Percentiles rank a stretch among this genome's conserved stretches.
These are phyloP conservation scores for Pichia kluyveri DNA, from an alignment of 805 yeast genomes.

Conservation along the genomic window DNA sequence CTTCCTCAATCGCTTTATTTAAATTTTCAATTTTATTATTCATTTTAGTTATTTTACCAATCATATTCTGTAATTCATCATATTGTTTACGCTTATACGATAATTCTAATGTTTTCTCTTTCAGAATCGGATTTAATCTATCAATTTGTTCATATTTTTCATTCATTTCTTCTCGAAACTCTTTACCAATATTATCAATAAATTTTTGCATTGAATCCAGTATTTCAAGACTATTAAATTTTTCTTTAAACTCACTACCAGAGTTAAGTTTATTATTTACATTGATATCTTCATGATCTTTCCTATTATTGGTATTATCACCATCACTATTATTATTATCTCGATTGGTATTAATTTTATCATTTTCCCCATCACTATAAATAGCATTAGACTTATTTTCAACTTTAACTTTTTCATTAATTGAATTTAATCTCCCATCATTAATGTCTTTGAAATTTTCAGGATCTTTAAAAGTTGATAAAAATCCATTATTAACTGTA, in stretches of 20 bases:
- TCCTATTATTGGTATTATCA: not conserved
- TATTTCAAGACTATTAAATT: slow-evolving; percentile 28
- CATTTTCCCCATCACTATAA: too few relatives aligned
- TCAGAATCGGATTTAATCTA: slow-evolving; percentile 44
- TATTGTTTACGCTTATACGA: slow-evolving; percentile 38
- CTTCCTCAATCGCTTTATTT: slow-evolving; percentile 55
- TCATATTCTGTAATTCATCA: slow-evolving; percentile 43
- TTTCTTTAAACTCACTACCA: not conserved
- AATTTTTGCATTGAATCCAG: slow-evolving; percentile 43
- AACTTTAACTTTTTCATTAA: too few relatives aligned
- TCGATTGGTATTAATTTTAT: not conserved
- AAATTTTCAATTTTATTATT: slow-evolving; percentile 50
- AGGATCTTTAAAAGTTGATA: too few relatives aligned
- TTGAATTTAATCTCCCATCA: too few relatives aligned
- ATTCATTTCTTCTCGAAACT: slow-evolving; percentile 49
- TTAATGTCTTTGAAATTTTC: too few relatives aligned
- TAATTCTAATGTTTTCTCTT: slow-evolving; percentile 46
- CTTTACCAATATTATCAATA: slow-evolving; percentile 43
- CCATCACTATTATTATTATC: not conserved
- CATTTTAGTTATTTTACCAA: slow-evolving; percentile 36
- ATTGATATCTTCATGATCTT: not conserved
- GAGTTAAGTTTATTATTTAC: not conserved
- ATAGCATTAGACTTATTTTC: too few relatives aligned
- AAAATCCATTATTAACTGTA: not conserved
- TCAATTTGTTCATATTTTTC: slow-evolving; percentile 44